phyloP scores from a whole-genome alignment of 2,329 filamentous ascomycete genomes.

The Fusarium zealandicum region DNA sequence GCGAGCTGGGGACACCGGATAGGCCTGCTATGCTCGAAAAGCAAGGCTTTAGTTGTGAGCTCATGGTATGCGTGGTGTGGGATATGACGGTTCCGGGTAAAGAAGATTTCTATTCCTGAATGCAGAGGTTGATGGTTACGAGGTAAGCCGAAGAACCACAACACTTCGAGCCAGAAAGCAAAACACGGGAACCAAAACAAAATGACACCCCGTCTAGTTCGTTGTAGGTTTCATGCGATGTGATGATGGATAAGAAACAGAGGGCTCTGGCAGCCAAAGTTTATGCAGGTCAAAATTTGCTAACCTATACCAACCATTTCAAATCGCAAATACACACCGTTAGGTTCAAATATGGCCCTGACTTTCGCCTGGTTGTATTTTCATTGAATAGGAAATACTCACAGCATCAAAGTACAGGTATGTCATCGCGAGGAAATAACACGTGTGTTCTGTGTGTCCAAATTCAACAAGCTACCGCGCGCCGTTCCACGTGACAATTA shows the following conservation, averaged over 20 bases:
- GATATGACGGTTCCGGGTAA: background rate
- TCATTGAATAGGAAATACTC: no score
- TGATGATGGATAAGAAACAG: background rate
- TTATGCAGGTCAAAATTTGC: background rate
- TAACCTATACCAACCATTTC: background rate
- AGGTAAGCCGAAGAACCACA: background rate
- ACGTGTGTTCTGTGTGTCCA: background rate
- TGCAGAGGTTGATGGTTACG: background rate
- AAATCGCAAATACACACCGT: no score
- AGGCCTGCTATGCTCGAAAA: slow-evolving; percentile 1
- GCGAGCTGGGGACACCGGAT: background rate
- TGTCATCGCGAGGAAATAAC: background rate
- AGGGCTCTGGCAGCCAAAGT: background rate
- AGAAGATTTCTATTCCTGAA: background rate
- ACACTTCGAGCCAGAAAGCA: no score
- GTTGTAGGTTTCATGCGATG: background rate
- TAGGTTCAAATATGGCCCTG: no score
- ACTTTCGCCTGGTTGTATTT: no score
- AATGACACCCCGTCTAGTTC: no score
- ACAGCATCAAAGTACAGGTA: background rate
- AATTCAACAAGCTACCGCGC: slow-evolving; percentile 4
- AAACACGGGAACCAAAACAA: no score
- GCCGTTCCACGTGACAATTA: slow-evolving; percentile 7
- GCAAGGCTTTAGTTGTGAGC: background rate
- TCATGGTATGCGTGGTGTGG: slow-evolving; percentile 7